Evolutionary conservation across 345 rosid species (phyloP).

Genomic region (Salix dunnii): DNA sequence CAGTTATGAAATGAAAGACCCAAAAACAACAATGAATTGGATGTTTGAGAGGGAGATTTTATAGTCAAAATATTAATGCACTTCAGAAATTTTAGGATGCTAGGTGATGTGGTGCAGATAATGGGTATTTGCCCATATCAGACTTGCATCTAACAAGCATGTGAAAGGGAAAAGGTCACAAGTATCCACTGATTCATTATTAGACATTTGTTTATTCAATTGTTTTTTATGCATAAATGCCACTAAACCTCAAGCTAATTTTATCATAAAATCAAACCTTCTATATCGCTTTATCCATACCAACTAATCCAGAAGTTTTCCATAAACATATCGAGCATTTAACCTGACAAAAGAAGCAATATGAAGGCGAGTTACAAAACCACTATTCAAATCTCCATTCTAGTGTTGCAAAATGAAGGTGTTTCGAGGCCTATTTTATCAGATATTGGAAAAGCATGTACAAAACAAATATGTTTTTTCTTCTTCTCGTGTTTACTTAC

Average conservation of each 20-base stretch:
- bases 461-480: too few species aligned
- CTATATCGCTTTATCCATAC: neutral
- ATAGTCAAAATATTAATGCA: neutral
- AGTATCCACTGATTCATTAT: neutral
- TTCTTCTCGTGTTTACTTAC: too few species aligned
- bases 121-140: neutral
- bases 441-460: too few species aligned
- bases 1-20: slow-evolving; percentile 1
- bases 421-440: neutral
- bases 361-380: neutral
- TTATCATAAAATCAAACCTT: neutral
- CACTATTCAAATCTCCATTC: neutral
- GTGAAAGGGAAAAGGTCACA: neutral
- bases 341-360: neutral
- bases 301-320: slow-evolving; percentile 6
- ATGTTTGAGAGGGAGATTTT: too few species aligned
- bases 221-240: neutral
- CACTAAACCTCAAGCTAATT: neutral
- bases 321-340: neutral
- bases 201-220: neutral
- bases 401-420: neutral
- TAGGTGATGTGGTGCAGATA: neutral
- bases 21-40: neutral
- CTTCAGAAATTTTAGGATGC: neutral
- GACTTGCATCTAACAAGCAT: neutral